Evolutionary conservation across 441 rosid species (phyloP).

Genomic region (Melianthus villosus): DNA sequence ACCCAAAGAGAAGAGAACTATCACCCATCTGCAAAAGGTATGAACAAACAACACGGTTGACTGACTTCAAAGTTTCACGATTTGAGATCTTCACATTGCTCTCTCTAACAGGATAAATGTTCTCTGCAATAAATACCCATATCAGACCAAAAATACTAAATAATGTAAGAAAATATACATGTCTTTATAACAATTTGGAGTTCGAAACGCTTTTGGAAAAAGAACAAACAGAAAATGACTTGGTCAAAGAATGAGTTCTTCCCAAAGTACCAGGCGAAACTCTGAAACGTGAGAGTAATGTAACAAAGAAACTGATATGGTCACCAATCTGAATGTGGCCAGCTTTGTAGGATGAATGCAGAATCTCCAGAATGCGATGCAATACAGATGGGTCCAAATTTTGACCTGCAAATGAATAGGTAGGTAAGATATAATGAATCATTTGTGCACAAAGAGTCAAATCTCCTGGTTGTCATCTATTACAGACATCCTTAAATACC

Average conservation of each 20-base stretch:
- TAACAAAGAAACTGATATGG: slow-evolving; percentile 53
- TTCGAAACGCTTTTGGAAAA: no score
- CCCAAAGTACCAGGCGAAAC: slow-evolving; percentile 38
- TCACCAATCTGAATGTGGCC: slow-evolving; percentile 61
- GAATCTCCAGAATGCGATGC: slow-evolving; percentile 41
- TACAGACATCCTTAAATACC: no score
- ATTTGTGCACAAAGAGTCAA: no score
- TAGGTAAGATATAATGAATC: not conserved
- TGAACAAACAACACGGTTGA: slow-evolving; percentile 31
- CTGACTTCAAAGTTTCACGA: slow-evolving; percentile 28
- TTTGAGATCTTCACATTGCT: slow-evolving; percentile 18
- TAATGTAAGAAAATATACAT: no score
- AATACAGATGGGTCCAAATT: slow-evolving; percentile 41
- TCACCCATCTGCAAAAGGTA: slow-evolving; percentile 59
- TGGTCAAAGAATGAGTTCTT: slow-evolving; percentile 5
- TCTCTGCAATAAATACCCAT: slow-evolving; percentile 24
- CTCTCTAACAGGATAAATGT: slow-evolving; percentile 13
- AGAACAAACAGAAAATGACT: no score
- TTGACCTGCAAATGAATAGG: slow-evolving; percentile 33
- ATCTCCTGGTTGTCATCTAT: no score
- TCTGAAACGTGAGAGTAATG: slow-evolving; percentile 39
- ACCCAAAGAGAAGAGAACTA: slow-evolving; percentile 32
- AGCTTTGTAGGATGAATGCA: slow-evolving; percentile 45
- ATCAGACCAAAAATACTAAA: slow-evolving; percentile 7
- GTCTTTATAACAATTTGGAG: no score